A percentile compares a stretch with the other conserved stretches of the same genome.
Conservation (phyloP, 2,329 filamentous ascomycete species). For the Plectosphaerella sp. region DNA sequence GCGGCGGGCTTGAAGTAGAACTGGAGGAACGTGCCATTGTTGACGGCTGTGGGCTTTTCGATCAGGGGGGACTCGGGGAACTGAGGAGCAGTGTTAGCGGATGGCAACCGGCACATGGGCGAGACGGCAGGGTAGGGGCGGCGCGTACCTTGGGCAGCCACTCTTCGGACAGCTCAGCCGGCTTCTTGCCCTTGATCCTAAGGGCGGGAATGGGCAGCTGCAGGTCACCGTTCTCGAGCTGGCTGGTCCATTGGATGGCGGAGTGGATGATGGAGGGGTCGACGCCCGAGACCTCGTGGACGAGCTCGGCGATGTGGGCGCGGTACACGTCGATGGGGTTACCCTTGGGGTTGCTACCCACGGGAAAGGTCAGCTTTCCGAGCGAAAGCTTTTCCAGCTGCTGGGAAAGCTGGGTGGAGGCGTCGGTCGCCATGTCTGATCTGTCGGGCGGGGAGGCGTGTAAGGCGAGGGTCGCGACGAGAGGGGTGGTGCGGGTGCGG, state of each 20-base stretch:
- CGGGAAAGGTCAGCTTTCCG: slow-evolving; percentile 36
- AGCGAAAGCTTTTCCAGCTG: slow-evolving; percentile 29
- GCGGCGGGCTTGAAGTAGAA: slow-evolving; percentile 76
- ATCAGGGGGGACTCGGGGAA: slow-evolving; percentile 73
- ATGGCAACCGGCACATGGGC: neutral
- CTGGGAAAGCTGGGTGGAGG: slow-evolving; percentile 23
- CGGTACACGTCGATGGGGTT: slow-evolving; percentile 81
- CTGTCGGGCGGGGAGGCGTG: neutral
- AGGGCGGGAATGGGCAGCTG: slow-evolving; percentile 76
- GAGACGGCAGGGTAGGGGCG: neutral
- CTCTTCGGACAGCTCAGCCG: slow-evolving; percentile 55
- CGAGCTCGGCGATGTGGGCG: slow-evolving; percentile 65
- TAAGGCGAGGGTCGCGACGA: neutral
- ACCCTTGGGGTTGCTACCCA: slow-evolving; percentile 58
- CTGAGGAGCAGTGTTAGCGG: slow-evolving; percentile 26
- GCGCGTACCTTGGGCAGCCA: slow-evolving; percentile 53
- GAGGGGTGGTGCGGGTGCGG: neutral
- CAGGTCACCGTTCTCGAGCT: slow-evolving; percentile 79
- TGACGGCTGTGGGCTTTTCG: slow-evolving; percentile 59
- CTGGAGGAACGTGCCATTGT: slow-evolving; percentile 61
- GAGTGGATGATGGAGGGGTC: slow-evolving; percentile 68
- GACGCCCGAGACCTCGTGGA: slow-evolving; percentile 66
- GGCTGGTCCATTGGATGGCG: slow-evolving; percentile 72
- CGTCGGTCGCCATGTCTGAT: slow-evolving; percentile 17
- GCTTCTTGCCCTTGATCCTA: slow-evolving; percentile 68